Evolutionary conservation across 2,329 filamentous ascomycete species (phyloP).

Genomic region (Lecanicillium sp.): DNA sequence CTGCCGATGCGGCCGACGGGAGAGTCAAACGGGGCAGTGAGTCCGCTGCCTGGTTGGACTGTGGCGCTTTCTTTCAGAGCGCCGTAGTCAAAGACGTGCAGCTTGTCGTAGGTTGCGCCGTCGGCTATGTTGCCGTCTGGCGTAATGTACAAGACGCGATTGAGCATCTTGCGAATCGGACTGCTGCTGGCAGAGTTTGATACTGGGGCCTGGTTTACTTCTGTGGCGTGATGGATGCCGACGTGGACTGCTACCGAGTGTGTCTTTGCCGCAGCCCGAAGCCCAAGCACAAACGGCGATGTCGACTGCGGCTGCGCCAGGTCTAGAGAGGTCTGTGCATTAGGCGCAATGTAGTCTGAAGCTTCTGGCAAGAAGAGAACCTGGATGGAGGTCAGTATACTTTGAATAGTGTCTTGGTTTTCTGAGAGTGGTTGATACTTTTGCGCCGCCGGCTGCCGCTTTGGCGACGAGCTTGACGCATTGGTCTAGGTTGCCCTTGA

Average conservation of each 20-base stretch:
- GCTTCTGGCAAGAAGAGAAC: conserved; percentile 90
- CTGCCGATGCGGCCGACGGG: conserved; percentile 67
- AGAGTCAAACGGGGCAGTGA: conserved; percentile 65
- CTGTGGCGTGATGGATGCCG: conserved; percentile 68
- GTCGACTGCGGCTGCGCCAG: conserved; percentile 59
- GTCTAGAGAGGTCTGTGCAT: conserved; percentile 57
- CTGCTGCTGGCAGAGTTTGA: conserved; percentile 16
- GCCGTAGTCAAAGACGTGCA: conserved; percentile 77
- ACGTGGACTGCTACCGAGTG: conserved; percentile 69
- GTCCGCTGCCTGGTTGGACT: conserved; percentile 57
- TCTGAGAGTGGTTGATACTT: conserved; percentile 41
- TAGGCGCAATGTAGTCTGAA: conserved; percentile 74
- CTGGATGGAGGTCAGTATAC: conserved; percentile 27
- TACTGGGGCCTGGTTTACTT: too few relatives aligned
- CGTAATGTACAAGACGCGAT: conserved; percentile 45
- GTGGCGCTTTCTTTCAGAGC: conserved; percentile 41
- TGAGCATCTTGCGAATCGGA: conserved; percentile 30
- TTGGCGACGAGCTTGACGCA: conserved; percentile 64
- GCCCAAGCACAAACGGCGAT: conserved; percentile 68
- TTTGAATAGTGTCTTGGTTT: conserved; percentile 9
- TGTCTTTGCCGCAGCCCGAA: conserved; percentile 58
- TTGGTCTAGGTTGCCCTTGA: conserved; percentile 71
- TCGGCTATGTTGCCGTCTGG: conserved; percentile 32
- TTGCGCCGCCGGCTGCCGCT: conserved; percentile 68
- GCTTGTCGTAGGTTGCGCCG: conserved; percentile 63